A percentile compares a stretch with the other conserved stretches of the same genome.
Conservation (phyloP, 305 asterid species). For the Fraxinus sp. region DNA sequence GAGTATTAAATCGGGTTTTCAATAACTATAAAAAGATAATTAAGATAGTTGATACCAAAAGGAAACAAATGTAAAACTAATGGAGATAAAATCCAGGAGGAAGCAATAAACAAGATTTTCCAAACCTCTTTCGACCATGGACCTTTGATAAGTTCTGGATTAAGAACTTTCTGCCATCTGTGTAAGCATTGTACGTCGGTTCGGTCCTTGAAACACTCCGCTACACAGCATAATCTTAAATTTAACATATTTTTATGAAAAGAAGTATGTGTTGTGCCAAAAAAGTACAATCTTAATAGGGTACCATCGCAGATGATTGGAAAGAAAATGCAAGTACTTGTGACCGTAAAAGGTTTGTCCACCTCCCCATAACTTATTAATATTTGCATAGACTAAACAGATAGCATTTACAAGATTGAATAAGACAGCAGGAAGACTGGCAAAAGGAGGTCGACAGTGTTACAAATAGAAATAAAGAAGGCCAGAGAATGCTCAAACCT, state of each 20-base stretch:
- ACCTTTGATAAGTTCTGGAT: conserved; percentile 99
- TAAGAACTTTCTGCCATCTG: conserved; percentile 99
- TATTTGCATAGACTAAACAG: neutral
- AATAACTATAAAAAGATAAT: conserved; percentile 18
- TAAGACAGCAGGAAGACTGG: neutral
- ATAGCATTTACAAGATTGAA: neutral
- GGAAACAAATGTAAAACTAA: neutral
- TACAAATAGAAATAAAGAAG: neutral
- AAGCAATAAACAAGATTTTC: conserved; percentile 23
- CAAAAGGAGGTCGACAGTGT: neutral
- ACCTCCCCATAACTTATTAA: neutral
- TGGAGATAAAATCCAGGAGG: conserved; percentile 5
- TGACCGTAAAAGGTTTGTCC: neutral
- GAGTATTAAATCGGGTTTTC: conserved; percentile 23
- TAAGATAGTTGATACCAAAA: neutral
- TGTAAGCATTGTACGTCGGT: conserved; percentile 98
- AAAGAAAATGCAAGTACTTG: neutral
- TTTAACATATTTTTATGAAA: neutral
- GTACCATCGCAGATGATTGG: neutral
- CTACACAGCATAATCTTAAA: conserved; percentile 39
- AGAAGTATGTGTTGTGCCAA: neutral
- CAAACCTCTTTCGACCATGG: conserved; percentile 99
- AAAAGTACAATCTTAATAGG: neutral
- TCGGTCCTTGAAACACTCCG: conserved; percentile 97
- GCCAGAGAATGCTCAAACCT: conserved; percentile 13